These are phyloP conservation scores for Mucor circinelloides DNA, from an alignment of 371 early-diverging fungal genomes.

Conservation along the genomic window DNA sequence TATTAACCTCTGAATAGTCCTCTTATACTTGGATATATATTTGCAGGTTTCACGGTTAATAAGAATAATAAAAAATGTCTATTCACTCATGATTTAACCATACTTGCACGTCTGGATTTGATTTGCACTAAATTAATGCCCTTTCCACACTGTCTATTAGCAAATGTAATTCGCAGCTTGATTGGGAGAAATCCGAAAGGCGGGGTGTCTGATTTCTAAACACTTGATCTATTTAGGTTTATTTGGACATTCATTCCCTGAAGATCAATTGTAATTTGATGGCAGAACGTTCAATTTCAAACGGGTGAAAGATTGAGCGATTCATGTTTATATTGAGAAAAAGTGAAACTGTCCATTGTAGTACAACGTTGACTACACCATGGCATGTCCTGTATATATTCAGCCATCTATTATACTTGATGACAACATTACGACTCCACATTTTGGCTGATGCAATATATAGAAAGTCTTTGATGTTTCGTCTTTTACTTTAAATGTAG, in stretches of 20 bases:
- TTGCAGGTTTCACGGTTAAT: conserved; percentile 3
- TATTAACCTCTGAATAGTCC: neutral
- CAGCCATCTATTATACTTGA: neutral
- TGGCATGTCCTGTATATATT: neutral
- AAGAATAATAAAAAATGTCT: neutral
- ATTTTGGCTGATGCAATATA: neutral
- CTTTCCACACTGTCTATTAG: neutral
- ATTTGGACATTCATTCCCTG: neutral
- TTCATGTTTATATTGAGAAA: neutral
- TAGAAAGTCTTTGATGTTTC: neutral
- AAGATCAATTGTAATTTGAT: neutral
- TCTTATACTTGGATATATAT: neutral
- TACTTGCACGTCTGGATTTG: neutral
- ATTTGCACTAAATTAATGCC: neutral
- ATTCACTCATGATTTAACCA: neutral
- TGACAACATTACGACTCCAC: neutral
- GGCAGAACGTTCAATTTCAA: neutral
- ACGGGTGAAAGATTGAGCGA: neutral
- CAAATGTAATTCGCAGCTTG: neutral
- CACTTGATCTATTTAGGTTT: neutral
- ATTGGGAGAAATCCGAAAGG: conserved; percentile 6
- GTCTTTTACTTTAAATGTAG: conserved; percentile 1
- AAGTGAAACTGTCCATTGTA: neutral
- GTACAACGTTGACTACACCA: neutral
- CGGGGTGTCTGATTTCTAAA: neutral